These are phyloP conservation scores for Paramyrothecium roridum DNA, from an alignment of 2,329 filamentous ascomycete species.

Conservation along the genomic window DNA sequence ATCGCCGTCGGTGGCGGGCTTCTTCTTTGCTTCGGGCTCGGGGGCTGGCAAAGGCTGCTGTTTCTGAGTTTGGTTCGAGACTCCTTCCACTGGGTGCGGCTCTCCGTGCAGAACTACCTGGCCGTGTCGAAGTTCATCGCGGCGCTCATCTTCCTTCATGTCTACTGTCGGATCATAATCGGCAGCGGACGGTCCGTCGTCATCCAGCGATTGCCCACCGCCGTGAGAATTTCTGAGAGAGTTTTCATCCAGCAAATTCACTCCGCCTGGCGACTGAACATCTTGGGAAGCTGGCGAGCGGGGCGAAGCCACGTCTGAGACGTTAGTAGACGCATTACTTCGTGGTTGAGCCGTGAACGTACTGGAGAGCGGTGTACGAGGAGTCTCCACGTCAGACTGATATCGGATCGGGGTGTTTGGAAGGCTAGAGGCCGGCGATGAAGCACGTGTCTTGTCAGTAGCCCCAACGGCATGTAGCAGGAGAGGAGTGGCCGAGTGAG, in stretches of 20 bases:
- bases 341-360: conserved; percentile 16
- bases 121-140: conserved; percentile 62
- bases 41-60: conserved; percentile 18
- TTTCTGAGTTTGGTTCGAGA: conserved; percentile 7
- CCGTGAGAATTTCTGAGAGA: conserved; percentile 62
- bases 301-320: conserved; percentile 37
- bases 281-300: conserved; percentile 42
- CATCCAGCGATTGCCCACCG: conserved; percentile 36
- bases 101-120: conserved; percentile 50
- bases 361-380: conserved; percentile 47
- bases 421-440: conserved; percentile 50
- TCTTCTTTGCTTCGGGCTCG: conserved; percentile 9
- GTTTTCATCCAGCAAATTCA: conserved; percentile 64
- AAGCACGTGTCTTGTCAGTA: conserved; percentile 50
- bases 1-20: conserved; percentile 48
- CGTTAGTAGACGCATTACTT: conserved; percentile 15
- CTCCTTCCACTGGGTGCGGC: conserved; percentile 20
- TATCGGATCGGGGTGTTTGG: conserved; percentile 35
- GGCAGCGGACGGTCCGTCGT: conserved; percentile 82
- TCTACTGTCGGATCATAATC: conserved; percentile 89
- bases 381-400: conserved; percentile 32
- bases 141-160: conserved; percentile 78
- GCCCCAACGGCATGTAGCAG: conserved; percentile 71
- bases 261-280: conserved; percentile 53
- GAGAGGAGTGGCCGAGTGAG: conserved; percentile 69